Base-by-base conservation (phyloP, 306 rosid genomes). In the Purshia tridentata region DNA sequence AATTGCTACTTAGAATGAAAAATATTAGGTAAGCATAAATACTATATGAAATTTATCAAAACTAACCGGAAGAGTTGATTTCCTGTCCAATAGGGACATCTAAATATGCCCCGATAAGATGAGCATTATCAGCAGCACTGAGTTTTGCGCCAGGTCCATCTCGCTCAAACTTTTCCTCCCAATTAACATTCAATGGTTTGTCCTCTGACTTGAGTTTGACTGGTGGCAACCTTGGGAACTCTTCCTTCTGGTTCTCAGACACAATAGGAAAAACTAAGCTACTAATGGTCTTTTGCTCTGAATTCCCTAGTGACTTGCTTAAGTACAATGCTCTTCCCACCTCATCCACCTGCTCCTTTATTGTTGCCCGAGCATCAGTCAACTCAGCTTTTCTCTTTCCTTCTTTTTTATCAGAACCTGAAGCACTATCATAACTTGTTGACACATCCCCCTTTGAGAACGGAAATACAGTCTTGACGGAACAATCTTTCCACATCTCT, bases 61-160 rank as follows among this genome's bases (percentile, higher is more conserved):
- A 77, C 87, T 77, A 79, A 89, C 99, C 99, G 77, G 91, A 54
- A 73, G 86, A 86, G 81, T 77, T 88, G 62, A 95, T 88, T 77
- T 95, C 99, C 79, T 87, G 98, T 78, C 98, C 98, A 65, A 88
- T 74, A n/a, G 99, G 97, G 45, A 91, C 97, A 76, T 95, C 97
- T 67, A 95, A 73, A 82, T 78, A 90, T 65, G 97, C 87, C 59
- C 98, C 97, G 42, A 88, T 91, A 67, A 91, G 90, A 53, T 84
- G 82, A 56, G 80, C 16, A 82, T 61, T 88, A 56, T 91, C 98
- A 46, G 78, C 75, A 81, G 81, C 61, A 29, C 71, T 51, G 29
- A 88, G 84, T 78, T 85, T 89, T 6, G 82, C 51, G 58, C 78
- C 72, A 52, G 85, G 84, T 57, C 85, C 90, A 65, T 88, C 91